Conservation (phyloP, 2,329 filamentous ascomycete species). For the Periconia digitata region DNA sequence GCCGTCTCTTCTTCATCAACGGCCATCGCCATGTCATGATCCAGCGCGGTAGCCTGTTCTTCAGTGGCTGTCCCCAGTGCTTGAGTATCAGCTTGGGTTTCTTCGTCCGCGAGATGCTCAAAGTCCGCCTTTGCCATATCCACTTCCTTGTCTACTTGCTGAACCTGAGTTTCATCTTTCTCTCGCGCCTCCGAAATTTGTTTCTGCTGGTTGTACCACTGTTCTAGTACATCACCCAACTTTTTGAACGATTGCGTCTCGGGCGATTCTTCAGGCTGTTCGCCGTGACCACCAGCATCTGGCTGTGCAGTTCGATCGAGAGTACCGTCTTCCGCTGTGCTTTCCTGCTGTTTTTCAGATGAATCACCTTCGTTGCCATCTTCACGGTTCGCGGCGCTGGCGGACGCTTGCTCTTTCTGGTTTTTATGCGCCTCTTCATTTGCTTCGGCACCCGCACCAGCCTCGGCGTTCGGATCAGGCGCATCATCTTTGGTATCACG, state of each 20-base stretch:
- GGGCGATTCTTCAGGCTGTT: constrained; percentile 43
- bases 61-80: constrained; percentile 86
- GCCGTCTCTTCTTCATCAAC: constrained; percentile 55
- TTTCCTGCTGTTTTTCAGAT: constrained; percentile 64
- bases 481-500: constrained; percentile 51
- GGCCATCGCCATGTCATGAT: constrained; percentile 87
- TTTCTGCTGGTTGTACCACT: constrained; percentile 85
- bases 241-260: constrained; percentile 83
- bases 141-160: constrained; percentile 56
- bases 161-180: constrained; percentile 55
- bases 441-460: constrained; percentile 66
- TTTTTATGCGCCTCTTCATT: constrained; percentile 58
- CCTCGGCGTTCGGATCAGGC: constrained; percentile 58
- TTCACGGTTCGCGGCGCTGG: constrained; percentile 61
- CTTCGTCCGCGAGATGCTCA: constrained; percentile 86
- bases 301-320: constrained; percentile 39
- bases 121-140: constrained; percentile 82
- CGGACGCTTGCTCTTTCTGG: constrained; percentile 61
- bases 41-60: constrained; percentile 81
- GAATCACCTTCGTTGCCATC: constrained; percentile 67
- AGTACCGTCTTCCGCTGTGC: constrained; percentile 64
- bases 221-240: constrained; percentile 86
- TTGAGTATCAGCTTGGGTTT: constrained; percentile 81
- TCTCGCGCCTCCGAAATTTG: constrained; percentile 63
- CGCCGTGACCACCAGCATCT: constrained; percentile 40